Evolutionary conservation across 768 basidiomycete genomes (phyloP).

Genomic region (Myochromella boudieri): DNA sequence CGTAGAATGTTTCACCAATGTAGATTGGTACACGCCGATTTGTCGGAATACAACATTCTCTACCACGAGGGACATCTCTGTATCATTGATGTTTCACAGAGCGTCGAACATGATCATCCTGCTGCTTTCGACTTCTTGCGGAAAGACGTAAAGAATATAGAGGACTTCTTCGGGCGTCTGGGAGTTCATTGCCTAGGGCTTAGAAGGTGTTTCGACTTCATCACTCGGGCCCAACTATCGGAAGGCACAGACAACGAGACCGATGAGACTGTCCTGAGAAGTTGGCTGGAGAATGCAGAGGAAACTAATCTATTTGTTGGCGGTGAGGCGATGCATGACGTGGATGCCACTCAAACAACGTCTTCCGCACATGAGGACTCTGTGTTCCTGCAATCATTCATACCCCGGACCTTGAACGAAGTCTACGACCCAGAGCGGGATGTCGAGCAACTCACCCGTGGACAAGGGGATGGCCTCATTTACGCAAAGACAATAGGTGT

Average conservation of each 20-base stretch:
- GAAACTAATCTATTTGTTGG: slow-evolving; percentile 1
- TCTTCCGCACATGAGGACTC: slow-evolving; percentile 78
- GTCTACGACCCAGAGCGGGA: slow-evolving; percentile 95
- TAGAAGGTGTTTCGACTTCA: slow-evolving; percentile 83
- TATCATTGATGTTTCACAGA: slow-evolving; percentile 98
- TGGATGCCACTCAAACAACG: too few relatives aligned
- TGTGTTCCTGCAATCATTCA: slow-evolving; percentile 89
- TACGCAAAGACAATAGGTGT: slow-evolving; percentile 88
- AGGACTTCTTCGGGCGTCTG: slow-evolving; percentile 84
- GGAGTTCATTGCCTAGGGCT: slow-evolving; percentile 80
- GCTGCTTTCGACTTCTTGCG: slow-evolving; percentile 95
- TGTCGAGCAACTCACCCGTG: slow-evolving; percentile 68
- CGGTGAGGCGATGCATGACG: not conserved
- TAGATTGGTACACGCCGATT: slow-evolving; percentile 94
- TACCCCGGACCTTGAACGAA: slow-evolving; percentile 89
- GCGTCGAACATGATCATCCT: slow-evolving; percentile 98
- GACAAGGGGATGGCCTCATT: slow-evolving; percentile 74
- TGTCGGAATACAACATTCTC: slow-evolving; percentile 97
- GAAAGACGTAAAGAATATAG: slow-evolving; percentile 87
- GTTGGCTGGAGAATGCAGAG: slow-evolving; percentile 46
- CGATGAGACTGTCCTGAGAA: slow-evolving; percentile 34
- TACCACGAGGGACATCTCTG: slow-evolving; percentile 80
- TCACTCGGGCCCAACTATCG: slow-evolving; percentile 59
- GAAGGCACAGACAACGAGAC: slow-evolving; percentile 18
- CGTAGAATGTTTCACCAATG: slow-evolving; percentile 88